Percentiles rank a stretch among this genome's conserved stretches.
phyloP scores from a whole-genome alignment of 495 filamentous ascomycete species.

The Alectoria sarmentosa region DNA sequence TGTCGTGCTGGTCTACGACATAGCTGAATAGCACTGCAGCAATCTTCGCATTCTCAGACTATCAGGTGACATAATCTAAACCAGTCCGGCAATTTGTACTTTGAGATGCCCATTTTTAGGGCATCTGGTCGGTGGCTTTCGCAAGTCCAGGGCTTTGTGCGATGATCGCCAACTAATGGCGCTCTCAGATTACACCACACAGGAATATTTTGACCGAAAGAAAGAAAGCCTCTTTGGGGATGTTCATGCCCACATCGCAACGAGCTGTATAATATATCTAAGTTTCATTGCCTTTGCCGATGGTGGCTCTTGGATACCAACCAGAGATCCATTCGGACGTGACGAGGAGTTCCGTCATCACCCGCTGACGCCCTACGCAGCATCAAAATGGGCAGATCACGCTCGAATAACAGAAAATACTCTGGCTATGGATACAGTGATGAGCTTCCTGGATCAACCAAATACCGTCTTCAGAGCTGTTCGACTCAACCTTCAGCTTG shows the following conservation, averaged over 20 bases:
- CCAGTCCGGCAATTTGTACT: neutral
- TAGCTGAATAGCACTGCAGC: neutral
- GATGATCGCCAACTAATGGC: neutral
- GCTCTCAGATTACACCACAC: neutral
- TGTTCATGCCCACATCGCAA: neutral
- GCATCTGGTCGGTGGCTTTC: neutral
- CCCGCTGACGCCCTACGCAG: neutral
- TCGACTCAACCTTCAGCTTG: neutral
- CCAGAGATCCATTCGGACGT: no score
- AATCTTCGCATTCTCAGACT: neutral
- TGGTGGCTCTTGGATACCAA: neutral
- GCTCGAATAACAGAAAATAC: neutral
- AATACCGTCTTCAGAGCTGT: neutral
- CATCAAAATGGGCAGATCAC: neutral
- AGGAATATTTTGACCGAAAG: conserved; percentile 4
- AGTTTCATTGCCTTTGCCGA: neutral
- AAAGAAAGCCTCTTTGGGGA: neutral
- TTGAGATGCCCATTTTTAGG: neutral
- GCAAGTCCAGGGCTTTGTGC: neutral
- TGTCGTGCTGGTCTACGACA: neutral
- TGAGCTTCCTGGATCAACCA: neutral
- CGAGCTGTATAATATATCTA: neutral
- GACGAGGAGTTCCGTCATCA: neutral
- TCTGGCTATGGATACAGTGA: neutral
- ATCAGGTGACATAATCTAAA: neutral